These are phyloP conservation scores for Saturnispora serradocipensis DNA, from an alignment of 805 yeast species.

Conservation along the genomic window DNA sequence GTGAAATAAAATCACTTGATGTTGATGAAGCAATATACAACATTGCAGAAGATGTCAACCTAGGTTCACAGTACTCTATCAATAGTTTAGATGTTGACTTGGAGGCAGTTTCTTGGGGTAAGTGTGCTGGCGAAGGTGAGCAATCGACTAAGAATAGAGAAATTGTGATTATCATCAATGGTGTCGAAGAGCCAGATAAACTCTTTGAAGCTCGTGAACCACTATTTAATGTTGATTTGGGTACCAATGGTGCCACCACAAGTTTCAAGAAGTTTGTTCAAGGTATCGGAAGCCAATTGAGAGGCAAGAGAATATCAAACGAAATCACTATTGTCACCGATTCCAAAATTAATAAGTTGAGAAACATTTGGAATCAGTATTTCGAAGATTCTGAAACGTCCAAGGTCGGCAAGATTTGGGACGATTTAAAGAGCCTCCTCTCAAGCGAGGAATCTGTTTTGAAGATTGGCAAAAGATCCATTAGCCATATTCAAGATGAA, in stretches of 20 bases:
- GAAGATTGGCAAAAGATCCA: slow-evolving; percentile 17
- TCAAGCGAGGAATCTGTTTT: slow-evolving; percentile 6
- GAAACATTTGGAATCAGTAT: slow-evolving; percentile 20
- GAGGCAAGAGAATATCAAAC: slow-evolving; percentile 19
- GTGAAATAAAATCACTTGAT: slow-evolving; percentile 1
- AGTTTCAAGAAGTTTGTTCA: slow-evolving; percentile 18
- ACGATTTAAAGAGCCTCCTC: slow-evolving; percentile 20
- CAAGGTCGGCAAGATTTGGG: slow-evolving; percentile 32
- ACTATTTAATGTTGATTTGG: slow-evolving; percentile 14
- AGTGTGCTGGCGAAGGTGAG: neutral
- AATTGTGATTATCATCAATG: slow-evolving; percentile 33
- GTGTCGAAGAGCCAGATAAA: slow-evolving; percentile 30
- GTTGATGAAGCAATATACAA: slow-evolving; percentile 9
- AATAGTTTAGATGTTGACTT: neutral
- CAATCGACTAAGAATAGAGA: neutral
- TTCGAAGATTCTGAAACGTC: slow-evolving; percentile 23
- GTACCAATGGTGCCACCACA: slow-evolving; percentile 16
- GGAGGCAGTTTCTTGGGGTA: slow-evolving; percentile 17
- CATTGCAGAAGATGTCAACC: slow-evolving; percentile 1
- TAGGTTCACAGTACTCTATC: neutral
- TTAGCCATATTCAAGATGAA: slow-evolving; percentile 34
- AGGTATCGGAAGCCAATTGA: slow-evolving; percentile 6
- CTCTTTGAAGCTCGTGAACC: slow-evolving; percentile 23
- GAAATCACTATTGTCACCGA: slow-evolving; percentile 21
- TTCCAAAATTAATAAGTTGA: slow-evolving; percentile 5